These are phyloP conservation scores for Paramecium caudatum DNA, from an alignment of 73 alveolate genomes.

Conservation along the genomic window DNA sequence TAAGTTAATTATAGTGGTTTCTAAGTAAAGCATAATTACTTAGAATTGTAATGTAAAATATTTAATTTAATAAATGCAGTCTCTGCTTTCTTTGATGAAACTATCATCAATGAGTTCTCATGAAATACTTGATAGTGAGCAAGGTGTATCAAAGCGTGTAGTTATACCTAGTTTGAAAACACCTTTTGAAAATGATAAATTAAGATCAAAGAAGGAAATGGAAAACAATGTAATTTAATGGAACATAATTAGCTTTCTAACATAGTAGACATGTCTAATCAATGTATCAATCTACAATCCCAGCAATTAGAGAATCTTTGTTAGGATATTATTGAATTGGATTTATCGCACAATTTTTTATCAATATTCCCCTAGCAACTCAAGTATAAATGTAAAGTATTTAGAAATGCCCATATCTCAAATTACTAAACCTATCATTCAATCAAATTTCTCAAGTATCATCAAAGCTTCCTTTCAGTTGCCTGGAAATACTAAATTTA, in stretches of 20 bases:
- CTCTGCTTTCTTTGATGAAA: background rate
- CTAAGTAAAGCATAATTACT: too few relatives aligned
- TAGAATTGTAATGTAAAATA: too few relatives aligned
- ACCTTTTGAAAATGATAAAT: conserved; percentile 58
- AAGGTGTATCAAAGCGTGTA: background rate
- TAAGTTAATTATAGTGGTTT: too few relatives aligned
- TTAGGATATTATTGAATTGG: background rate
- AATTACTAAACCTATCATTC: background rate
- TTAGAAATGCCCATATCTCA: background rate
- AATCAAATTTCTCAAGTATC: background rate
- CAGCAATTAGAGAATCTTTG: background rate
- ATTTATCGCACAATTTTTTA: conserved; percentile 44
- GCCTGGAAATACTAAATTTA: background rate
- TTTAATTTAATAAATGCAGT: conserved; percentile 40
- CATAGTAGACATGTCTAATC: too few relatives aligned
- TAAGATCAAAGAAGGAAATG: background rate
- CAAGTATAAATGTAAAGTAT: background rate
- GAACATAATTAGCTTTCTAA: too few relatives aligned
- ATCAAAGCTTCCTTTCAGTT: background rate
- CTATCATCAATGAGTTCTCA: conserved; percentile 27
- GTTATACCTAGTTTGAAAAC: conserved; percentile 21
- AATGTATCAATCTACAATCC: too few relatives aligned
- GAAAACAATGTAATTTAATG: too few relatives aligned
- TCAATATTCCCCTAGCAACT: background rate
- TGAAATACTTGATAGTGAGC: conserved; percentile 45